Percentiles rank a stretch among this genome's conserved stretches.
phyloP scores from a whole-genome alignment of 2,329 filamentous ascomycete species.

The Paecilomyces variotii region DNA sequence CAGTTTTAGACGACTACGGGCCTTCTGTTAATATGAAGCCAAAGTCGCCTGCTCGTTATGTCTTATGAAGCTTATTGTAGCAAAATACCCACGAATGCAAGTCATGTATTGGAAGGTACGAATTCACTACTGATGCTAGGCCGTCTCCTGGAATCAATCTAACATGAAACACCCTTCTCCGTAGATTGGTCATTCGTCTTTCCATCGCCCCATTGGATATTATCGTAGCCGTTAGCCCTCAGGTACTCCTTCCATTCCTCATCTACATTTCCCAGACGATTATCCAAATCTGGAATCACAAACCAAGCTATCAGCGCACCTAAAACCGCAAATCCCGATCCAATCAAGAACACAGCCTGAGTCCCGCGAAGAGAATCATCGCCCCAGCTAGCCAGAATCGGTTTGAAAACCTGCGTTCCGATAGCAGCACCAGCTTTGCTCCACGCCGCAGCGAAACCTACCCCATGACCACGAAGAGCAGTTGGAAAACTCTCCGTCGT shows the following conservation, averaged over 20 bases:
- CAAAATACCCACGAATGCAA: not conserved
- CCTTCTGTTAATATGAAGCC: not conserved
- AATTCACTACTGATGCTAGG: not conserved
- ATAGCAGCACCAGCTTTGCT: constrained; percentile 46
- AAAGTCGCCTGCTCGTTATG: not conserved
- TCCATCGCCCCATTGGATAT: not conserved
- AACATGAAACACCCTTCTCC: not conserved
- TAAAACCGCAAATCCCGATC: constrained; percentile 42
- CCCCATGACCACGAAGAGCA: constrained; percentile 41
- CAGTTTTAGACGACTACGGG: constrained; percentile 17
- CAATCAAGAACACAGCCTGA: constrained; percentile 45
- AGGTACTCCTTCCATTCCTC: constrained; percentile 39
- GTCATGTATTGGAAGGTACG: not conserved
- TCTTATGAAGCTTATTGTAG: not conserved
- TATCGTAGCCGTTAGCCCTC: constrained; percentile 32
- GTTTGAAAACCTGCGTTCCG: constrained; percentile 45
- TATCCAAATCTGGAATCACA: constrained; percentile 38
- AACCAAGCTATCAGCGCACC: constrained; percentile 40
- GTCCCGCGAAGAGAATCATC: constrained; percentile 36
- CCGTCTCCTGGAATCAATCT: not conserved
- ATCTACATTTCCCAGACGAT: constrained; percentile 38
- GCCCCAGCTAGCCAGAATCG: constrained; percentile 40
- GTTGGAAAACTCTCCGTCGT: constrained; percentile 45
- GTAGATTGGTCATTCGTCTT: not conserved
- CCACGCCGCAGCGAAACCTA: constrained; percentile 41